These are phyloP conservation scores for Colletotrichum musae DNA, from an alignment of 2,329 filamentous ascomycete genomes.

Conservation along the genomic window DNA sequence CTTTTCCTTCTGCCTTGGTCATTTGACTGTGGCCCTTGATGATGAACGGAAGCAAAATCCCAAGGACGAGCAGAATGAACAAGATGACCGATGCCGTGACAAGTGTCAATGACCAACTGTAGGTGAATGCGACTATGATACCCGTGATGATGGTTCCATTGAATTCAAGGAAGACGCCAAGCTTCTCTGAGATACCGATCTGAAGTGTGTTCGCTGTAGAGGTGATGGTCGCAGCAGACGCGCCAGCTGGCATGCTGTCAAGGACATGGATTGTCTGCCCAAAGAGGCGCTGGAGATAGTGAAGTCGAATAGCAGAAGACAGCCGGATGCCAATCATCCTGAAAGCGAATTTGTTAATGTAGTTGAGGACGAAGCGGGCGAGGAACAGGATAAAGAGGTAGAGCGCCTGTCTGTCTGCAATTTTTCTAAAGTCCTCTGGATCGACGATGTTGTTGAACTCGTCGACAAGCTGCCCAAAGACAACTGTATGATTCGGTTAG, in stretches of 20 bases:
- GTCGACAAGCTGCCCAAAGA: constrained; percentile 58
- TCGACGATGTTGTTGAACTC: constrained; percentile 60
- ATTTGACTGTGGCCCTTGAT: constrained; percentile 64
- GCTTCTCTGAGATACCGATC: constrained; percentile 75
- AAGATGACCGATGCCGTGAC: constrained; percentile 70
- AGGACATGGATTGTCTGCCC: constrained; percentile 77
- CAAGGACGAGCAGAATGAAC: constrained; percentile 67
- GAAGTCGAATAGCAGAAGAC: constrained; percentile 72
- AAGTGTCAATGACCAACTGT: constrained; percentile 72
- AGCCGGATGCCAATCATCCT: constrained; percentile 74
- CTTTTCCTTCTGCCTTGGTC: constrained; percentile 68
- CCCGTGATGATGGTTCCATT: constrained; percentile 66
- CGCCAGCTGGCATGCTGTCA: constrained; percentile 74
- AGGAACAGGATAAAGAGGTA: constrained; percentile 82
- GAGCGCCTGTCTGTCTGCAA: constrained; percentile 65
- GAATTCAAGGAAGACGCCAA: constrained; percentile 72
- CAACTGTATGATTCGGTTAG: constrained; percentile 28
- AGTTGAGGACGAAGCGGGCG: constrained; percentile 74
- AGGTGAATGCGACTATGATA: constrained; percentile 69
- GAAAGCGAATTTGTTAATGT: constrained; percentile 73
- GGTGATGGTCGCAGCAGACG: constrained; percentile 75
- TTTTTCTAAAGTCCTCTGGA: constrained; percentile 55
- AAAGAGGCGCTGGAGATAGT: constrained; percentile 76
- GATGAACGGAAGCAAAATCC: constrained; percentile 67
- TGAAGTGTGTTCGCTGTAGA: constrained; percentile 75